Base-by-base conservation (phyloP, 495 filamentous ascomycete genomes). In the Daldinia decipiens region DNA sequence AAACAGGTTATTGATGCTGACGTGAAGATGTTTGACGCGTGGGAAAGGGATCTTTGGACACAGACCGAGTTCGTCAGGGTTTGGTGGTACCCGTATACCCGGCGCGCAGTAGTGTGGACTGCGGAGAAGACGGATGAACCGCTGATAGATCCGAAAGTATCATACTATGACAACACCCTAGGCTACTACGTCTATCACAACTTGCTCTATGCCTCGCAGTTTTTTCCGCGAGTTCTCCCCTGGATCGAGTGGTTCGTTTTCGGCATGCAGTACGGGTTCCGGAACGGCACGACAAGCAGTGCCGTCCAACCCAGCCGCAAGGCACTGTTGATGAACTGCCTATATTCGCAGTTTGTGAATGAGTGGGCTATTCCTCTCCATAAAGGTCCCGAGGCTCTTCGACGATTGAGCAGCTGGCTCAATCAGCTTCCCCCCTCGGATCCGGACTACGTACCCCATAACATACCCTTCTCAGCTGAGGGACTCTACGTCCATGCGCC, bases 51-150 rank as follows among this genome's bases (percentile, higher is more conserved):
- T 12, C 83, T 98, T 27, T 99, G 96, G 96, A 92, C 87, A 5
- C 86, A 87, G 43, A 85, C 89, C 71, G 93, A 98, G 77, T 99
- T 94, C 74, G 92, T 94, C 43, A 87, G 95, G 26, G 91, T 97
- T 45, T 99, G 95, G 95, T 99, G 95, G 95, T 87, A 97, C 78
- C 95, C 95, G 1, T 97, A 99, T 82, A 91, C 90, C 79, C 87
- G 91, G 56, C 85, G 91, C 29, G 92, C 91, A 17, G 91, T 97
- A 66, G 88, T 95, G 17, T 99, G 95, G 95, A 87, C 86, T 31
- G 95, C 94, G 5, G 75, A 89, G 89, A 90, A 90, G 67, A 92
- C 92, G 0, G 83, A 87, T 24, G 76, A 82, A 17, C 65, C 75
- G 40, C 77, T 79, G 50, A 59, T 62, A 39, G 75, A 78, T 17